Evolutionary conservation across 2,329 filamentous ascomycete genomes (phyloP).

Genomic region (Aspergillus ruber): DNA sequence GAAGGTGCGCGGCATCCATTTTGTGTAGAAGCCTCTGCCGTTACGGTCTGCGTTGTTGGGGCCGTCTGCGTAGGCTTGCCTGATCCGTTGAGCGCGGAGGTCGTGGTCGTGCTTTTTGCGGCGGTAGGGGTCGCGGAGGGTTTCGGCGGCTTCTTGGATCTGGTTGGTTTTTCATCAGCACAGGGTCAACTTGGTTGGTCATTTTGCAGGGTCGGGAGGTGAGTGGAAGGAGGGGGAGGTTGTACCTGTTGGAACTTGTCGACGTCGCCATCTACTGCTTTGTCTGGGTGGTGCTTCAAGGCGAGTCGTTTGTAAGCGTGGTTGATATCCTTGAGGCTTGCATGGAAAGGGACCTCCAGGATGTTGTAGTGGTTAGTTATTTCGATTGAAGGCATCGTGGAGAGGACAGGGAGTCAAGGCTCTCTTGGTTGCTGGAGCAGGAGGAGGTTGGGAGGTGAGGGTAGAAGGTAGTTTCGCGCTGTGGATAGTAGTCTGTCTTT

Average conservation of each 20-base stretch:
- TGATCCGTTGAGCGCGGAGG: constrained; percentile 3
- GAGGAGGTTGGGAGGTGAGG: background rate
- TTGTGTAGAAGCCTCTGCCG: background rate
- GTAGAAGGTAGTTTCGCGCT: too few relatives aligned
- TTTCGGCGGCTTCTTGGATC: constrained; percentile 29
- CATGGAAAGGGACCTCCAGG: constrained; percentile 19
- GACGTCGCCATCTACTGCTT: constrained; percentile 11
- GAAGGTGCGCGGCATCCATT: background rate
- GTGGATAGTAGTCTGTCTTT: too few relatives aligned
- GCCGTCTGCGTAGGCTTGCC: background rate
- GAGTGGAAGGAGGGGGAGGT: background rate
- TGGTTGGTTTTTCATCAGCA: constrained; percentile 5
- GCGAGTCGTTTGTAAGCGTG: constrained; percentile 29
- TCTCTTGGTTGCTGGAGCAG: background rate
- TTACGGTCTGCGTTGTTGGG: too few relatives aligned
- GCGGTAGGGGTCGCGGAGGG: constrained; percentile 23
- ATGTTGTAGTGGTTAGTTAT: constrained; percentile 20
- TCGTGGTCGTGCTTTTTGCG: constrained; percentile 18
- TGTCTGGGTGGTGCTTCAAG: constrained; percentile 30
- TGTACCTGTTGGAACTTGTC: constrained; percentile 20
- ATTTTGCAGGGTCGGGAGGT: background rate
- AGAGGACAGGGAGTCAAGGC: background rate
- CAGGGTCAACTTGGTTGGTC: background rate
- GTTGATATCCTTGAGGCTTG: constrained; percentile 27
- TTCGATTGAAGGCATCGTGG: constrained; percentile 6